phyloP scores from a whole-genome alignment of 345 rosid species.

The Crucihimalaya himalaica region DNA sequence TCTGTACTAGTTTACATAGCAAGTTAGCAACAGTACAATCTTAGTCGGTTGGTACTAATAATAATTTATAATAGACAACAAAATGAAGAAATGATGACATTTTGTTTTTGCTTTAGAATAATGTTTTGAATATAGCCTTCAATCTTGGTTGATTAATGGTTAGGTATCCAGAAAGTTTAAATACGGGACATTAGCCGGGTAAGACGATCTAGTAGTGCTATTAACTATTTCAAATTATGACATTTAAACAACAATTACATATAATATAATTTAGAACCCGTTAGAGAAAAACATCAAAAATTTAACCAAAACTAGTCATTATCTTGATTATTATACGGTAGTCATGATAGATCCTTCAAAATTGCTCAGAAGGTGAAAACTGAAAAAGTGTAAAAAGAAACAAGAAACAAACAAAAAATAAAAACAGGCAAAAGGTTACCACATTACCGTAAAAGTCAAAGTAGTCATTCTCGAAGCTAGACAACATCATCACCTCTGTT shows the following conservation, averaged over 20 bases:
- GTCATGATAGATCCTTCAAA: background rate
- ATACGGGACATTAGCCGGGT: conserved; percentile 14
- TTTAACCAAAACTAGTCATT: too few species aligned
- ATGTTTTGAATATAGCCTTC: conserved; percentile 27
- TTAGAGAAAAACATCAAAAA: too few species aligned
- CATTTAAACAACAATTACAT: too few species aligned
- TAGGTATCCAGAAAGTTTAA: background rate
- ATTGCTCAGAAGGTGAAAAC: conserved; percentile 6
- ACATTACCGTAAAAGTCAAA: conserved; percentile 34
- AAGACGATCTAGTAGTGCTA: conserved; percentile 5
- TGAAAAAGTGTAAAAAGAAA: conserved; percentile 11
- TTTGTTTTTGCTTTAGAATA: background rate
- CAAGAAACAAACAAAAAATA: background rate
- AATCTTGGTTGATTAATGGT: conserved; percentile 25
- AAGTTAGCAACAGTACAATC: conserved; percentile 30
- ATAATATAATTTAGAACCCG: background rate
- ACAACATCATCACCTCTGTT: conserved; percentile 41
- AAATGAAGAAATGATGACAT: background rate
- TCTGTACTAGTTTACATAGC: conserved; percentile 24
- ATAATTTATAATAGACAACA: background rate
- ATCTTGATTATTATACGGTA: background rate
- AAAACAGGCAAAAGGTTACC: conserved; percentile 8
- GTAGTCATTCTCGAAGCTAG: conserved; percentile 36
- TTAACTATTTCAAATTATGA: background rate
- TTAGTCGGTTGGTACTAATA: conserved; percentile 32